phyloP scores from a whole-genome alignment of 2,329 filamentous ascomycete species.

The Colletotrichum aenigma region DNA sequence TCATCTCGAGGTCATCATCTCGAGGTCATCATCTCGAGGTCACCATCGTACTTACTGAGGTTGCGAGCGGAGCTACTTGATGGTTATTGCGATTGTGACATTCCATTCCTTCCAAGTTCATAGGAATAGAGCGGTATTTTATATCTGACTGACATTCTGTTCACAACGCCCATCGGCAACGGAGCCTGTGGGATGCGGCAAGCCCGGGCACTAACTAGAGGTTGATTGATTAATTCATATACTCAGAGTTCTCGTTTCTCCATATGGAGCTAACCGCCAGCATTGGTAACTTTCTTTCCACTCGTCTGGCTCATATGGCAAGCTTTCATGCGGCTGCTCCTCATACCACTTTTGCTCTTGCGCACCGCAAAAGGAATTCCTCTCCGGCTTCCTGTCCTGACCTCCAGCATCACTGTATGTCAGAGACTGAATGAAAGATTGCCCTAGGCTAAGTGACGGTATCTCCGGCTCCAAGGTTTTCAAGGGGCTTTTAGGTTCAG shows the following conservation, averaged over 20 bases:
- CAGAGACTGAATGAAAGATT: neutral
- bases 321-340: neutral
- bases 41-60: neutral
- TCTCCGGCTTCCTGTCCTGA: neutral
- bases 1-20: neutral
- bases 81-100: rapidly evolving
- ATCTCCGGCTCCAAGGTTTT: neutral
- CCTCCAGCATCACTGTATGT: neutral
- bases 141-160: neutral
- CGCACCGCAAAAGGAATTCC: neutral
- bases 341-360: neutral
- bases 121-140: rapidly evolving
- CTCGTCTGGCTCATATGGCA: neutral
- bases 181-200: neutral
- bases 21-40: neutral
- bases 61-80: neutral
- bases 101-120: rapidly evolving
- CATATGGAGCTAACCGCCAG: neutral
- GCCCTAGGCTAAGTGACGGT: neutral
- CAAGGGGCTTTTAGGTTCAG: neutral
- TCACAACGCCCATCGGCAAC: neutral
- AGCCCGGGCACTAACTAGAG: neutral
- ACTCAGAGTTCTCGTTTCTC: neutral
- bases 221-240: neutral
- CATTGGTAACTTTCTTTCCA: neutral